A percentile compares a stretch with the other conserved stretches of the same genome.
phyloP scores from a whole-genome alignment of 176 grass and related monocot species.

The sorghum (Sorghum bicolor) region Sorghum_bicolor_NCBIv3 NC_012873.2:61932501-61933000 shows the following conservation, averaged over 20 bases:
- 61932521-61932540: background rate
- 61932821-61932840: constrained; percentile 50
- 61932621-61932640: background rate
- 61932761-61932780: background rate
- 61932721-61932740: background rate
- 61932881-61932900: background rate
- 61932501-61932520: background rate
- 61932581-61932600: background rate
- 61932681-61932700: background rate
- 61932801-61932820: constrained; percentile 45
- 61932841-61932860: constrained; percentile 21
- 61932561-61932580: background rate
- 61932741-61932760: background rate
- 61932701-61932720: background rate
- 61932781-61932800: background rate
- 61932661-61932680: background rate
- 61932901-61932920: background rate
- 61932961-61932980: background rate
- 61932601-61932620: background rate
- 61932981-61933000: no score
- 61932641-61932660: background rate
- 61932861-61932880: background rate
- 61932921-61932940: background rate
- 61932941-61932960: background rate
- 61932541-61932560: background rate